These are phyloP conservation scores for Inga oerstediana DNA, from an alignment of 306 rosid genomes.

Conservation along the genomic window DNA sequence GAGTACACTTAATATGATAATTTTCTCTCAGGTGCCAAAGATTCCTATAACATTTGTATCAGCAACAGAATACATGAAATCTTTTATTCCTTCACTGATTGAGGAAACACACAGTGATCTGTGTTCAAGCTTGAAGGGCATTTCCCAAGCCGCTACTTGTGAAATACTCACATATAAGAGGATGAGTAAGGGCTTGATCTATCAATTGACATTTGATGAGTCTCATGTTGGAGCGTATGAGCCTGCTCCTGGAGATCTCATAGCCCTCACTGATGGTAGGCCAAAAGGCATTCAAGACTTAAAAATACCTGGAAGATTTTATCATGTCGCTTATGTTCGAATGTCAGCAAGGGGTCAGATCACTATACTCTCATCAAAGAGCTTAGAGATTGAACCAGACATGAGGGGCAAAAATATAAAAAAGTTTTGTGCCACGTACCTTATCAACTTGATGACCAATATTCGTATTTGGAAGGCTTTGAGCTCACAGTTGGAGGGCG, in stretches of 20 bases:
- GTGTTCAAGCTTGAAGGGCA: constrained; percentile 35
- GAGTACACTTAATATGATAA: background rate
- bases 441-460: constrained; percentile 24
- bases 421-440: background rate
- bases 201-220: background rate
- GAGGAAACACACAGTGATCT: constrained; percentile 63
- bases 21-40: constrained; percentile 44
- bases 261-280: constrained; percentile 45
- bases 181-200: constrained; percentile 13
- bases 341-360: constrained; percentile 4
- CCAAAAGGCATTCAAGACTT: constrained; percentile 46
- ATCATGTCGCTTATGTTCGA: constrained; percentile 45
- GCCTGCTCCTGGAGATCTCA: constrained; percentile 53
- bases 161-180: constrained; percentile 25
- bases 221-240: constrained; percentile 23
- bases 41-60: constrained; percentile 54
- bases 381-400: background rate
- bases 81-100: constrained; percentile 54
- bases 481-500: background rate
- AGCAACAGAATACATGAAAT: constrained; percentile 39
- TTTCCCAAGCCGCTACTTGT: constrained; percentile 37
- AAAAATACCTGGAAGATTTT: constrained; percentile 15
- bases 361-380: constrained; percentile 1
- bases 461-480: constrained; percentile 29
- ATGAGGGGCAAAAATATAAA: background rate